Base-by-base conservation (phyloP, 192 early-diverging fungal species). In the Oehlia diaphana region DNA sequence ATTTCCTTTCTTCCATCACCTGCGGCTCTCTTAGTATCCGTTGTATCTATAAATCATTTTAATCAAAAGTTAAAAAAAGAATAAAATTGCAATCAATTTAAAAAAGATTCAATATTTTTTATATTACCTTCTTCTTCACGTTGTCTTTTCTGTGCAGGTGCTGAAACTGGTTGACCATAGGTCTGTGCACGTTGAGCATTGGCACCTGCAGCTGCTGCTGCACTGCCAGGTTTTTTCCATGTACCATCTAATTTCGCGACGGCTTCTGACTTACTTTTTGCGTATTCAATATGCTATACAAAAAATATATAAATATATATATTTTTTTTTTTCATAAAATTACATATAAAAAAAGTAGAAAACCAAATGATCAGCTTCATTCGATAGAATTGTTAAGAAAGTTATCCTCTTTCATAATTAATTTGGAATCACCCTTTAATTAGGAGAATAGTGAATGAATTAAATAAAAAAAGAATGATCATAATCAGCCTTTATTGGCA, bases 181-280 rank as follows among this genome's bases (percentile, higher is more conserved):
- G 39, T 3, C 5, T 37, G 21, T n/a, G 74, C 19, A n/a, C n/a
- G 58, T 21, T 63, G 28, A 28, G 31, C 28, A 19, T n/a, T 37
- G 9, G 28, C 67, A 23, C 28, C 5, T 23, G 14, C 13, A 5
- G 74, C 33, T 9, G 74, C 33, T 21, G 58, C 28, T 33, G 33
- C 33, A 26, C 31, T 63, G 16, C 42, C 42, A 31, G 77, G 31
- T 21, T 33, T 68, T 61, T 78, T 78, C 77, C 77, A 78, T 58
- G 77, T 91, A 37, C 93, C 94, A 73, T 95, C 93, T 42, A 89
- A 74, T 76, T 92, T 87, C 66, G 90, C 90, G 21, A 95, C 84
- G 4, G 89, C 92, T 74, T 94, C 88, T 76, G 93, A 95, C 83
- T 92, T 94, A 31, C 87, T 80, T 83, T 92, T 93, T 74, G 92